These are phyloP conservation scores for Fusarium tanahbumbuense DNA, from an alignment of 2,329 filamentous ascomycete genomes.

Conservation along the genomic window DNA sequence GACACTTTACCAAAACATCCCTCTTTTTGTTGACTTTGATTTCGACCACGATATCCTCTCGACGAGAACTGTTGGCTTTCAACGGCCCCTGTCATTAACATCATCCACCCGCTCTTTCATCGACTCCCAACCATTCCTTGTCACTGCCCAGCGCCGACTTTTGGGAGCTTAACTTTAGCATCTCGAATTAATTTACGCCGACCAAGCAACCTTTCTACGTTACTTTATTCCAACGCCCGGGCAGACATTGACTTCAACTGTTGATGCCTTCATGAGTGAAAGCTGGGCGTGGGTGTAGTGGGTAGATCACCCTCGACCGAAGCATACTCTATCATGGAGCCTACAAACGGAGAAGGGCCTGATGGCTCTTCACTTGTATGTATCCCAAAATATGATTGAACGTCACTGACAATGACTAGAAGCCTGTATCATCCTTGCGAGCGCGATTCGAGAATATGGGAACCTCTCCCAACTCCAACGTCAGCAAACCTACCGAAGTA, in stretches of 20 bases:
- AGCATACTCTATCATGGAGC: constrained; percentile 49
- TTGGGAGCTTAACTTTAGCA: constrained; percentile 19
- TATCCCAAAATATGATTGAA: constrained; percentile 13
- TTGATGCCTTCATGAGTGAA: constrained; percentile 48
- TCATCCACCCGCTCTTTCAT: constrained; percentile 34
- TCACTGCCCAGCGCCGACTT: constrained; percentile 40
- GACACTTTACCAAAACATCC: constrained; percentile 29
- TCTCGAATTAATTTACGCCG: constrained; percentile 11
- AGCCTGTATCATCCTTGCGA: constrained; percentile 83
- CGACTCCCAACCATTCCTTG: constrained; percentile 42
- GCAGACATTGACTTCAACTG: constrained; percentile 28
- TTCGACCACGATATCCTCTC: constrained; percentile 13
- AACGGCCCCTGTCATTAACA: constrained; percentile 34
- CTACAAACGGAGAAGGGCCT: constrained; percentile 63
- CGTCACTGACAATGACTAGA: constrained; percentile 60
- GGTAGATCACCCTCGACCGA: constrained; percentile 48
- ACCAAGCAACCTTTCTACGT: not conserved
- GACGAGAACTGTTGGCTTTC: constrained; percentile 24
- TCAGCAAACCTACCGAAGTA: constrained; percentile 38
- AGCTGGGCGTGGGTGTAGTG: constrained; percentile 52
- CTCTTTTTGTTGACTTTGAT: constrained; percentile 16
- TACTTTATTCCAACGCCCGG: not conserved
- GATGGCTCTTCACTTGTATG: constrained; percentile 82
- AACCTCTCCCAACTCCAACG: constrained; percentile 34
- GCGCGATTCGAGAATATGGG: constrained; percentile 83